phyloP scores from a whole-genome alignment of 257 asterid genomes.

The Catharanthus roseus region DNA sequence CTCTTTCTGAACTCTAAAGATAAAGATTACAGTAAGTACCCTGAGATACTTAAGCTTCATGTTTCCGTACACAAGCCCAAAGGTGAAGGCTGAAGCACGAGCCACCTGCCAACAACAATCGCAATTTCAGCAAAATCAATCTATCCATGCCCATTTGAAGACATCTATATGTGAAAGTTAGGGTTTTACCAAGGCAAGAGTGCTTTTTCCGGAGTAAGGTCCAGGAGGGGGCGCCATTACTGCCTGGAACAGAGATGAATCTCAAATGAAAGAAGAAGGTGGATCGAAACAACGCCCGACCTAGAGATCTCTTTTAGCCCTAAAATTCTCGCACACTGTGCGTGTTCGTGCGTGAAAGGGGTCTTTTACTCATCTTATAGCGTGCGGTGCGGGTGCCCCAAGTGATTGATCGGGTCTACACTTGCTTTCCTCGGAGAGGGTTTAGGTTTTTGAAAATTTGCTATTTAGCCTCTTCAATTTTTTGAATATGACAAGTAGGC shows the following conservation, averaged over 20 bases:
- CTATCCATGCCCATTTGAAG: background rate
- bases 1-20: background rate
- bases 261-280: background rate
- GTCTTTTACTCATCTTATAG: background rate
- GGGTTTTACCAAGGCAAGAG: conserved; percentile 38
- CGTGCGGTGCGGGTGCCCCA: conserved; percentile 6
- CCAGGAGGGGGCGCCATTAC: conserved; percentile 42
- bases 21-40: conserved; percentile 20
- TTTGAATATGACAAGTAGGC: background rate
- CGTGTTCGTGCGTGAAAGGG: background rate
- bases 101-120: conserved; percentile 30
- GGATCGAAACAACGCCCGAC: background rate
- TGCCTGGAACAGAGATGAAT: background rate
- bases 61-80: conserved; percentile 40
- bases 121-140: background rate
- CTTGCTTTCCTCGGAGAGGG: background rate
- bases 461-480: background rate
- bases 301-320: conserved; percentile 13
- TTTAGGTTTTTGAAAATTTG: background rate
- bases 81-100: conserved; percentile 38
- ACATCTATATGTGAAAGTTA: background rate
- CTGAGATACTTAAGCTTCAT: conserved; percentile 41
- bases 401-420: conserved; percentile 3
- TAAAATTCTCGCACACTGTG: conserved; percentile 8
- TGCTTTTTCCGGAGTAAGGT: conserved; percentile 47